Conservation (phyloP, 1,284 basidiomycete species). For the Naganishia sp. region DNA sequence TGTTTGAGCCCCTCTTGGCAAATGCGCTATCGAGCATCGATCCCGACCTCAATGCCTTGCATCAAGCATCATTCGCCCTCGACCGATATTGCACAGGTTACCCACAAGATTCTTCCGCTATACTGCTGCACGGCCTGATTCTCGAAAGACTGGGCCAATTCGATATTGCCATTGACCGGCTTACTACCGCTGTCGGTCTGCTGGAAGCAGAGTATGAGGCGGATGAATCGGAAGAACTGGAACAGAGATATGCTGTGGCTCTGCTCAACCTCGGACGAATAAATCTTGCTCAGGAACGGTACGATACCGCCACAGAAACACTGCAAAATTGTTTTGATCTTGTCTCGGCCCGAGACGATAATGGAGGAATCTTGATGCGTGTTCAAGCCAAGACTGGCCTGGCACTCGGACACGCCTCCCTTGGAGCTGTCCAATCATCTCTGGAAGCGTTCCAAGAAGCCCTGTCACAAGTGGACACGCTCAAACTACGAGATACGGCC, state of each 20-base stretch:
- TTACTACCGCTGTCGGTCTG: constrained; percentile 63
- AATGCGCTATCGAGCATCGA: constrained; percentile 35
- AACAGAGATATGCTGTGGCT: constrained; percentile 77
- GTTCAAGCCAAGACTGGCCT: constrained; percentile 69
- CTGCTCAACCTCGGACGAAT: constrained; percentile 81
- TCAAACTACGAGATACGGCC: constrained; percentile 33
- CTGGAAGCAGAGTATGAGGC: constrained; percentile 87
- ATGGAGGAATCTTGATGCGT: constrained; percentile 52
- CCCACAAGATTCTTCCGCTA: constrained; percentile 70
- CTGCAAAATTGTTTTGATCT: constrained; percentile 74
- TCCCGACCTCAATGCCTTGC: constrained; percentile 57
- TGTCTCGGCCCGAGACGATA: constrained; percentile 60
- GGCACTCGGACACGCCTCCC: constrained; percentile 70
- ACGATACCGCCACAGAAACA: constrained; percentile 65
- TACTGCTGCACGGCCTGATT: constrained; percentile 83
- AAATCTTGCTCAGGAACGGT: constrained; percentile 64
- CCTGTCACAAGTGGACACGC: constrained; percentile 56
- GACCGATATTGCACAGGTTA: constrained; percentile 71
- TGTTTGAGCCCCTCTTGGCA: constrained; percentile 57
- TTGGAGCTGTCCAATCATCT: constrained; percentile 65
- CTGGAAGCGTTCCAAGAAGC: constrained; percentile 68
- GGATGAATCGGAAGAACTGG: constrained; percentile 73
- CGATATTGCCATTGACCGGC: constrained; percentile 66
- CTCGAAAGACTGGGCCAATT: constrained; percentile 79
- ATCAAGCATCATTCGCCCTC: constrained; percentile 73